Base-by-base conservation (phyloP, 305 asterid genomes). In the Caryopteris hybrid region DNA sequence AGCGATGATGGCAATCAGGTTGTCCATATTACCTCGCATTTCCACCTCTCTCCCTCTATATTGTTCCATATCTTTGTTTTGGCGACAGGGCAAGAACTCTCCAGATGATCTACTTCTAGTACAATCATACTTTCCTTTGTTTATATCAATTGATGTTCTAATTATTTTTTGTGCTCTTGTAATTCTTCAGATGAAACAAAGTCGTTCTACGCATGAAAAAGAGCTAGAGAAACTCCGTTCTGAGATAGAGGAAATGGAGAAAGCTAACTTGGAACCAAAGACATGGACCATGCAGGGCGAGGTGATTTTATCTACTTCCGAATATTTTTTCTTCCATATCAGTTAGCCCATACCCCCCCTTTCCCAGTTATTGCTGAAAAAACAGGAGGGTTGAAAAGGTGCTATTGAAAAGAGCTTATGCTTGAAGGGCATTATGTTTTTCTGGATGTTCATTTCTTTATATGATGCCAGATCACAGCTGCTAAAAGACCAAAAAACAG, bases 211-310 rank as follows among this genome's bases (percentile, higher is more conserved):
- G 47, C 91, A 88, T 87, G 96, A 94, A 71, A 89, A 83, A 70
- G 95, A 86, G 81, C 85, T 71, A 64, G 83, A 79, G 73, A 91
- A 74, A 72, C 81, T 86, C 18, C 95, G 67, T 57, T 72, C 85
- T 62, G 82, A 86, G 76, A 85, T 91, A 60, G 90, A 87, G 71
- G 74, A 84, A 67, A 87, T 94, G 87, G 99, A 91, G 84, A 86
- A 81, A 70, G 84, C 95, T 10, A 94, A 94, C 70, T 21, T 94
- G 81, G 96, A 85, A 78, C 91, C 91, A 55, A 94, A 89, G 83
- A 60, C 89, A 47, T 94, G 99, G 99, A 85, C 87, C 20, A 87
- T 94, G 96, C 96, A 84, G 82, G 99, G 99, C 33, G 99, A 94
- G 96, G 99, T 94, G 78, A 60, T 34, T 42, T 51, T 54, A 41